Evolutionary conservation across 371 early-diverging fungal genomes (phyloP).

Genomic region (Haplosporangium sp.): DNA sequence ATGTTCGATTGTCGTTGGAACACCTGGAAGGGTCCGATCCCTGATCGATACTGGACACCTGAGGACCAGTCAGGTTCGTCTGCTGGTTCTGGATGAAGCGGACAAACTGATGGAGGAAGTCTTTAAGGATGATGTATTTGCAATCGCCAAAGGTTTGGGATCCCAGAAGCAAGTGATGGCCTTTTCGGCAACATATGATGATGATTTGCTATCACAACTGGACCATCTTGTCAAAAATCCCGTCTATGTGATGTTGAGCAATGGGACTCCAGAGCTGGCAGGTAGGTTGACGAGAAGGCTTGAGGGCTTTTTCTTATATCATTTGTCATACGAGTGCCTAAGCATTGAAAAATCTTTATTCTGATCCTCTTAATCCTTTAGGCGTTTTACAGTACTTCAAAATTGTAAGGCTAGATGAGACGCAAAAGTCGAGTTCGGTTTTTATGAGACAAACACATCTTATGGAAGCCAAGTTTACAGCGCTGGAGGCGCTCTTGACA

Average conservation of each 20-base stretch:
- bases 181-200: conserved; percentile 74
- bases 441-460: conserved; percentile 39
- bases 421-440: conserved; percentile 23
- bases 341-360: background rate
- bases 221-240: conserved; percentile 60
- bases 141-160: conserved; percentile 33
- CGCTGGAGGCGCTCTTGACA: conserved; percentile 59
- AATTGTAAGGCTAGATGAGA: conserved; percentile 27
- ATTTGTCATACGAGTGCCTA: too few relatives aligned
- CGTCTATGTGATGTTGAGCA: conserved; percentile 65
- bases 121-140: conserved; percentile 53
- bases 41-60: conserved; percentile 77
- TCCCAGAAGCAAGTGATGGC: conserved; percentile 66
- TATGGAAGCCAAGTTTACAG: conserved; percentile 66
- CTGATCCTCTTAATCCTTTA: background rate
- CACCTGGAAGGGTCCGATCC: conserved; percentile 90
- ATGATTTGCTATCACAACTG: conserved; percentile 57
- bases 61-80: conserved; percentile 71
- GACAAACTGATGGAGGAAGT: conserved; percentile 85
- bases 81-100: conserved; percentile 95
- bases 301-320: background rate
- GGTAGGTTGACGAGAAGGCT: conserved; percentile 49
- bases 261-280: conserved; percentile 66
- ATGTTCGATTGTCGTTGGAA: conserved; percentile 89
- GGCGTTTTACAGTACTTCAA: conserved; percentile 72